phyloP scores from a whole-genome alignment of 2,329 filamentous ascomycete species.

The Thelonectria discophora region DNA sequence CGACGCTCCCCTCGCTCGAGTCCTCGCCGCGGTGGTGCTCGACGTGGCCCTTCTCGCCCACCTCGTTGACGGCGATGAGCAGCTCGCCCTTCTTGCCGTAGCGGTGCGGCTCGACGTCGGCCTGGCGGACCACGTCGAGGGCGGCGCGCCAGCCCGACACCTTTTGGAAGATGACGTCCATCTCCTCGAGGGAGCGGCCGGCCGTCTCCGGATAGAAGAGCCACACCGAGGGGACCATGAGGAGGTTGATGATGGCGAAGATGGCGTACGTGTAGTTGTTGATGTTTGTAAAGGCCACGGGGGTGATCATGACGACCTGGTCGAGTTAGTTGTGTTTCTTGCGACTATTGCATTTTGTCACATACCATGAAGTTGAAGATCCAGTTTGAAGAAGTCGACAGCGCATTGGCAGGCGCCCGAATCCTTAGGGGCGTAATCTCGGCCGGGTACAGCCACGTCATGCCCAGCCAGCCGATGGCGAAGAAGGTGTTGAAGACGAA shows the following conservation, averaged over 20 bases:
- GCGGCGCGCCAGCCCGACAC: slow-evolving; percentile 54
- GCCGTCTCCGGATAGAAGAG: slow-evolving; percentile 73
- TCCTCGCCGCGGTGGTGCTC: slow-evolving; percentile 45
- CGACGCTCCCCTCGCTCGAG: slow-evolving; percentile 38
- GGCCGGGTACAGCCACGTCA: slow-evolving; percentile 71
- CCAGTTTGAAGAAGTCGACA: slow-evolving; percentile 65
- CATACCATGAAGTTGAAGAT: slow-evolving; percentile 67
- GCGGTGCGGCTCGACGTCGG: slow-evolving; percentile 59
- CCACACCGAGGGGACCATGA: slow-evolving; percentile 65
- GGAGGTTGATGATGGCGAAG: slow-evolving; percentile 71
- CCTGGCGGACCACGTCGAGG: slow-evolving; percentile 49
- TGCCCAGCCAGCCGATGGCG: slow-evolving; percentile 66
- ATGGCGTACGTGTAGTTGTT: slow-evolving; percentile 70
- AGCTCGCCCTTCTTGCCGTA: slow-evolving; percentile 69
- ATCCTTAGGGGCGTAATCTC: slow-evolving; percentile 75
- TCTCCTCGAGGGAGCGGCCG: slow-evolving; percentile 71
- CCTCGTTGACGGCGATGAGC: slow-evolving; percentile 57
- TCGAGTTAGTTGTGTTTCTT: not conserved
- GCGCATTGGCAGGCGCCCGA: slow-evolving; percentile 67
- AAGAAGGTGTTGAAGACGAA: slow-evolving; percentile 69
- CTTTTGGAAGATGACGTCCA: slow-evolving; percentile 71
- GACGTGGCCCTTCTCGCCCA: slow-evolving; percentile 48
- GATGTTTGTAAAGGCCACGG: slow-evolving; percentile 66
- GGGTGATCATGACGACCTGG: slow-evolving; percentile 68
- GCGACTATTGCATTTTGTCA: not conserved